A percentile compares a stretch with the other conserved stretches of the same genome.
These are phyloP conservation scores for Filobasidium floriforme DNA, from an alignment of 768 basidiomycete species.

Conservation along the genomic window DNA sequence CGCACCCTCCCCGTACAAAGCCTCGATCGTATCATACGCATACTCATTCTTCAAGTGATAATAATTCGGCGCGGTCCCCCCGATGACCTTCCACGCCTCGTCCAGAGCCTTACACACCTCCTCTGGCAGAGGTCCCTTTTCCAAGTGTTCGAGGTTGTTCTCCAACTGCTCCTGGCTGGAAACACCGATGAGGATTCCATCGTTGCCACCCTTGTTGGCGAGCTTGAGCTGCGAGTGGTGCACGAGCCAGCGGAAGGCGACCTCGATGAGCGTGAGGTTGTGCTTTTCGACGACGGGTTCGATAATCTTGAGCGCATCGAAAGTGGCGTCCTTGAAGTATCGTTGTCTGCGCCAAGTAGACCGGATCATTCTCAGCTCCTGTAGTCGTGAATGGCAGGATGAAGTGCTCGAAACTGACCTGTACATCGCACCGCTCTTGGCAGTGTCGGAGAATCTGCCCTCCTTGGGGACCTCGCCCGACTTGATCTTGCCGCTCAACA, in stretches of 20 bases:
- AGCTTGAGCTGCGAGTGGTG: constrained; percentile 52
- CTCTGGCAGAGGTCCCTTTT: constrained; percentile 56
- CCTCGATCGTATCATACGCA: constrained; percentile 29
- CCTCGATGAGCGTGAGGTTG: constrained; percentile 43
- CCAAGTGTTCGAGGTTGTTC: constrained; percentile 40
- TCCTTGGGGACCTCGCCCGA: constrained; percentile 19
- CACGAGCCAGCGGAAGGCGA: constrained; percentile 51
- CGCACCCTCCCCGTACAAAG: constrained; percentile 24
- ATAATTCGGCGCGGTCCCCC: constrained; percentile 49
- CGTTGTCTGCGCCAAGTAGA: constrained; percentile 18
- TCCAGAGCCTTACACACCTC: constrained; percentile 53
- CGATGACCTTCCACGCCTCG: constrained; percentile 51
- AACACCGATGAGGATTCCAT: constrained; percentile 57
- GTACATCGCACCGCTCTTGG: constrained; percentile 8
- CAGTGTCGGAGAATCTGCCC: constrained; percentile 19
- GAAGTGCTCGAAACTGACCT: not conserved
- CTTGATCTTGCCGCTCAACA: constrained; percentile 25
- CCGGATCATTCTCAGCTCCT: not conserved
- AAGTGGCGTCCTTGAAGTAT: constrained; percentile 43
- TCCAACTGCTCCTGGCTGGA: constrained; percentile 56
- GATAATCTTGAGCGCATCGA: constrained; percentile 51
- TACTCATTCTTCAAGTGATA: constrained; percentile 40
- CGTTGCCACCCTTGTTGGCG: constrained; percentile 32
- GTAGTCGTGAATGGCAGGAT: not conserved
- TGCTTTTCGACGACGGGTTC: constrained; percentile 47